These are phyloP conservation scores for Lasiosphaeria ovina DNA, from an alignment of 495 filamentous ascomycete species.

Conservation along the genomic window DNA sequence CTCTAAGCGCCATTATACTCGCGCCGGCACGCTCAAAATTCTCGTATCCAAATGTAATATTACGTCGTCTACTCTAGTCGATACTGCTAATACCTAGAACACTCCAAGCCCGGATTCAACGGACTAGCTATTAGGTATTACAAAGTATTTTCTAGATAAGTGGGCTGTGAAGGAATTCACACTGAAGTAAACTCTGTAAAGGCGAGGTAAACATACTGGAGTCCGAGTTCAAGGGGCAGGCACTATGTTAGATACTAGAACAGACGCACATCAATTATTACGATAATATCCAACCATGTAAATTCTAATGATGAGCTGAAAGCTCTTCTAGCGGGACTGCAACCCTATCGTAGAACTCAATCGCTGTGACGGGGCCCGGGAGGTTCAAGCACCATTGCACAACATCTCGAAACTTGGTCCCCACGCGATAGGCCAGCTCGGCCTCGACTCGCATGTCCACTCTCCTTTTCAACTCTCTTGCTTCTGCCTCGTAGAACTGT, in stretches of 20 bases:
- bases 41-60: not conserved
- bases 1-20: not conserved
- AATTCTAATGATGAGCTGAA: not conserved
- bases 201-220: not conserved
- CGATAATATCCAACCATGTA: not conserved
- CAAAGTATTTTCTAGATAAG: not conserved
- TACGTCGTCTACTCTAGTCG: not conserved
- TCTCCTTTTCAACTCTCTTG: slow-evolving; percentile 1
- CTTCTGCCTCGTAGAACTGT: not conserved
- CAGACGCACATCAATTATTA: not conserved
- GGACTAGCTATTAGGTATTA: not conserved
- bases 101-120: not conserved
- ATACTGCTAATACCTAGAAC: not conserved
- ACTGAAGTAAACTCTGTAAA: not conserved
- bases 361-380: not conserved
- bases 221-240: not conserved
- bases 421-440: not conserved
- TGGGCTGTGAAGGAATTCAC: not conserved
- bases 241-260: not conserved
- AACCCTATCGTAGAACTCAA: not conserved
- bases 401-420: not conserved
- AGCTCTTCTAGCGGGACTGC: not conserved
- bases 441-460: not conserved
- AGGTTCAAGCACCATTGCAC: slow-evolving; percentile 2
- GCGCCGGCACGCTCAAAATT: not conserved